Conservation (phyloP, 768 basidiomycete genomes). For the Agrocybe chaxingu region DNA sequence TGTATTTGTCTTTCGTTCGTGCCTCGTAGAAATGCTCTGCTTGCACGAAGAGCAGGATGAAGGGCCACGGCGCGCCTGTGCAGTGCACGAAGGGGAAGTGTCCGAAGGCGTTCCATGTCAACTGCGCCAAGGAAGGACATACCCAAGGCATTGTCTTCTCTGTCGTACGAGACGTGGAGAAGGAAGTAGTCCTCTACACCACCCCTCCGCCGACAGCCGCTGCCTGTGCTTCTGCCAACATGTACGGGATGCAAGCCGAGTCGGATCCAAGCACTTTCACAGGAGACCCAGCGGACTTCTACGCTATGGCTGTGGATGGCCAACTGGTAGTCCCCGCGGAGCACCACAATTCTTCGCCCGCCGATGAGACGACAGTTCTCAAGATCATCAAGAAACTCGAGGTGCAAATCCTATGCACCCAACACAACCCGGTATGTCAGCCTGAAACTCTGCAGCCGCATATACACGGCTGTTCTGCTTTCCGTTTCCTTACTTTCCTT, state of each 20-base stretch:
- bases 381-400: conserved; percentile 73
- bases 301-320: neutral
- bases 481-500: neutral
- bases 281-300: neutral
- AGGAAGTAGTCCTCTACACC: conserved; percentile 72
- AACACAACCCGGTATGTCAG: conserved; percentile 84
- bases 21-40: conserved; percentile 79
- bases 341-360: conserved; percentile 6
- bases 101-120: conserved; percentile 89
- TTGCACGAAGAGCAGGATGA: conserved; percentile 67
- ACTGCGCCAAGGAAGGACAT: conserved; percentile 70
- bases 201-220: conserved; percentile 16
- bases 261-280: conserved; percentile 20
- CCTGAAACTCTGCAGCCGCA: neutral
- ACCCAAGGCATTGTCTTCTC: conserved; percentile 54
- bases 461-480: neutral
- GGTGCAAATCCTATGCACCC: conserved; percentile 75
- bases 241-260: conserved; percentile 25
- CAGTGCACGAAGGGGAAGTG: conserved; percentile 97
- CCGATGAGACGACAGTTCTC: conserved; percentile 33
- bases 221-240: conserved; percentile 1
- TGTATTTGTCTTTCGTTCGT: neutral
- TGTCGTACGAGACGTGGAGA: conserved; percentile 69
- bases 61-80: conserved; percentile 76
- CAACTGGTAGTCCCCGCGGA: neutral